Evolutionary conservation across 2,329 filamentous ascomycete species (phyloP).

Genomic region (Zopfia rhizophila): DNA sequence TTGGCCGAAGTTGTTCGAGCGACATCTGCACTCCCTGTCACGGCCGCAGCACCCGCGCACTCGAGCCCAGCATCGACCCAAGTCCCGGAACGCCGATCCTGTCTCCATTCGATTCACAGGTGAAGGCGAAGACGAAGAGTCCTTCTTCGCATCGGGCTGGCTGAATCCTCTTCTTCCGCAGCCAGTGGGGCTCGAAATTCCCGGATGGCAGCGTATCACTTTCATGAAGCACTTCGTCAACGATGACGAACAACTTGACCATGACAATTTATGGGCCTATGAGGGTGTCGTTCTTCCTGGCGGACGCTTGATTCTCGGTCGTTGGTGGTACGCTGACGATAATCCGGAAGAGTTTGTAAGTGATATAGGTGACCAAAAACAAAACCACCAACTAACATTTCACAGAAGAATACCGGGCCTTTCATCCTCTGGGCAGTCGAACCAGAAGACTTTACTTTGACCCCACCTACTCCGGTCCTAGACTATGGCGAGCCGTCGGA

Average conservation of each 20-base stretch:
- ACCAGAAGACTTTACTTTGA: neutral
- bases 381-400: constrained; percentile 41
- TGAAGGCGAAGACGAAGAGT: constrained; percentile 49
- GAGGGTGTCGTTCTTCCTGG: constrained; percentile 62
- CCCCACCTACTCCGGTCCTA: neutral
- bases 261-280: constrained; percentile 58
- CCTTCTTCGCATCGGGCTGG: constrained; percentile 56
- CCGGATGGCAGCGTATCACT: constrained; percentile 65
- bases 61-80: constrained; percentile 43
- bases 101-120: constrained; percentile 49
- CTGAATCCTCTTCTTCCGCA: constrained; percentile 62
- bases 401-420: constrained; percentile 50
- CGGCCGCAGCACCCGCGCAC: constrained; percentile 29
- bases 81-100: constrained; percentile 9
- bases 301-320: constrained; percentile 58
- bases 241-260: constrained; percentile 36
- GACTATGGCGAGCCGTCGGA: too few relatives aligned
- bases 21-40: constrained; percentile 48
- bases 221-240: constrained; percentile 64
- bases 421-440: constrained; percentile 58
- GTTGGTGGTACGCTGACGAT: constrained; percentile 57
- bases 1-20: constrained; percentile 56
- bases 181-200: constrained; percentile 50
- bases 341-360: constrained; percentile 25
- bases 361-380: constrained; percentile 6